These are phyloP conservation scores for Boletus rufocinnamomeus DNA, from an alignment of 768 basidiomycete species.

Conservation along the genomic window DNA sequence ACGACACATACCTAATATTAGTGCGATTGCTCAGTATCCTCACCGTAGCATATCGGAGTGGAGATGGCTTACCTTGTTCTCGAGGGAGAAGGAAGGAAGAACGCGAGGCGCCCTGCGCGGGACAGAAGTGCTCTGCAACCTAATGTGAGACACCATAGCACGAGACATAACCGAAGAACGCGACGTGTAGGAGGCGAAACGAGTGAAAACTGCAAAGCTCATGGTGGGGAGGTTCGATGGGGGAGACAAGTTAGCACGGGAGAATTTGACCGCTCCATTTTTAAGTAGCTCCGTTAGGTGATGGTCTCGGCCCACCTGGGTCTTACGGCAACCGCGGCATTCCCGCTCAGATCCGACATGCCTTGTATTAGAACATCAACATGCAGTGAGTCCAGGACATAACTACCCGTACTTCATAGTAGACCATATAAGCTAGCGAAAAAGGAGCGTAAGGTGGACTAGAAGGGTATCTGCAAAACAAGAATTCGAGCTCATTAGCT, in stretches of 20 bases:
- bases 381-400: conserved; percentile 22
- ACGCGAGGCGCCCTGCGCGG: conserved; percentile 44
- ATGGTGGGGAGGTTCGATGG: conserved; percentile 25
- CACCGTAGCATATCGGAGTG: neutral
- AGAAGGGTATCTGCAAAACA: conserved; percentile 35
- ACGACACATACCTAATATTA: conserved; percentile 76
- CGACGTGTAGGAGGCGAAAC: conserved; percentile 20
- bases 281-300: conserved; percentile 14
- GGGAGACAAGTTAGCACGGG: conserved; percentile 17
- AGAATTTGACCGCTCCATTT: conserved; percentile 24
- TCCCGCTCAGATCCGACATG: conserved; percentile 19
- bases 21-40: conserved; percentile 1
- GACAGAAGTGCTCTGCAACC: conserved; percentile 32
- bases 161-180: conserved; percentile 19
- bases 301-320: conserved; percentile 8
- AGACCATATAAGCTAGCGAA: conserved; percentile 36
- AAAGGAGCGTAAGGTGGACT: conserved; percentile 20
- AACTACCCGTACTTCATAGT: conserved; percentile 33
- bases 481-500: conserved; percentile 26
- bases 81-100: conserved; percentile 77
- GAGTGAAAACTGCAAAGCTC: conserved; percentile 31
- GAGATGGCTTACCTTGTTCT: conserved; percentile 57
- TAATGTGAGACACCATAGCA: conserved; percentile 6
- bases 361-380: conserved; percentile 29
- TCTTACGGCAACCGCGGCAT: conserved; percentile 11